Percentiles rank a stretch among this genome's conserved stretches.
These are phyloP conservation scores for Myxozyma udenii DNA, from an alignment of 805 yeast species.

Conservation along the genomic window DNA sequence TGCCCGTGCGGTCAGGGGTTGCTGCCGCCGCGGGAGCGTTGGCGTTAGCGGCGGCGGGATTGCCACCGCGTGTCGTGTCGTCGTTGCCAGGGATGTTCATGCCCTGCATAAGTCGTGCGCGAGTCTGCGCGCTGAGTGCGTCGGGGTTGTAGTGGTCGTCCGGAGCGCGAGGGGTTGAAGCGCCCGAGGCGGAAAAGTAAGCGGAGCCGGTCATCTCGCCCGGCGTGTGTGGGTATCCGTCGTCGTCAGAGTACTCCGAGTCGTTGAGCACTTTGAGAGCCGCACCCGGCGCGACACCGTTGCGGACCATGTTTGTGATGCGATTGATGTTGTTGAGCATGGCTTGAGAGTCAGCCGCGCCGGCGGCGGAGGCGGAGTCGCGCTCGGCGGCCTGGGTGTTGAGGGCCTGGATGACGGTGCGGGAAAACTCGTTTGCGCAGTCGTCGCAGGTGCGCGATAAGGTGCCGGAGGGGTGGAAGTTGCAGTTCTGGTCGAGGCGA, in stretches of 20 bases:
- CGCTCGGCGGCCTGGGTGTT: slow-evolving; percentile 8
- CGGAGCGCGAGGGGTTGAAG: neutral
- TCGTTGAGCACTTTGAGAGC: neutral
- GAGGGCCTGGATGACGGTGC: slow-evolving; percentile 24
- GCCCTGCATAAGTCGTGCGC: slow-evolving; percentile 9
- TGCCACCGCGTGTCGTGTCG: too few relatives aligned
- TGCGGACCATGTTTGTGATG: slow-evolving; percentile 27
- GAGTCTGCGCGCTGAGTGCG: slow-evolving; percentile 2
- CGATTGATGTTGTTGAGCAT: slow-evolving; percentile 18
- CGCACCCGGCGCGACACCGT: slow-evolving; percentile 8
- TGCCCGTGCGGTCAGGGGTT: slow-evolving; percentile 20
- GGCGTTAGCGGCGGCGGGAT: neutral
- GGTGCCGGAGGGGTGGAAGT: slow-evolving; percentile 63
- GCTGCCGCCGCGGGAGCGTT: slow-evolving; percentile 14
- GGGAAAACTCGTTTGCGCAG: slow-evolving; percentile 54
- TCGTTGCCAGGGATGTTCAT: too few relatives aligned
- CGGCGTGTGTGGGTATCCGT: neutral
- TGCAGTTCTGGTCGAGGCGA: slow-evolving; percentile 49
- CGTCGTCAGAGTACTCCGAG: slow-evolving; percentile 1
- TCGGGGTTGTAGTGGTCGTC: neutral
- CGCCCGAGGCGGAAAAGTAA: slow-evolving; percentile 2
- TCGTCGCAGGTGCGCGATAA: slow-evolving; percentile 66
- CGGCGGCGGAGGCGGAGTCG: neutral
- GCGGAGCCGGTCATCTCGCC: too few relatives aligned
- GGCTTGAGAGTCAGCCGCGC: neutral